A percentile compares a stretch with the other conserved stretches of the same genome.
phyloP scores from a whole-genome alignment of 192 early-diverging fungal genomes.

The Gonapodya prolifera region DNA sequence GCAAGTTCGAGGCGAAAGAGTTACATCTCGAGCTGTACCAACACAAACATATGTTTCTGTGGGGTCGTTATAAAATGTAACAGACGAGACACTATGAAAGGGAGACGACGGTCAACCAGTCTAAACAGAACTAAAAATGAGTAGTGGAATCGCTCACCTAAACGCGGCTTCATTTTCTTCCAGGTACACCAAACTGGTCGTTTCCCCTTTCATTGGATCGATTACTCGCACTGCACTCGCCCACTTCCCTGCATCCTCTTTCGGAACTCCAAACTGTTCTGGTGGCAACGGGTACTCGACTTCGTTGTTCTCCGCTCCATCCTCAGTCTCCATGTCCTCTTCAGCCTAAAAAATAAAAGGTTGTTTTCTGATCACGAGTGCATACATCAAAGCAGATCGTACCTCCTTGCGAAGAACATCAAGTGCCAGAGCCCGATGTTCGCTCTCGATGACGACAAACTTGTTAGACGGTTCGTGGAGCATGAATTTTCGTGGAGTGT shows the following conservation, averaged over 20 bases:
- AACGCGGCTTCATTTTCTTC: slow-evolving; percentile 78
- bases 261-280: slow-evolving; percentile 69
- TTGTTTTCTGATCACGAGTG: background rate
- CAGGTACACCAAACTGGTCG: slow-evolving; percentile 56
- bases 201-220: slow-evolving; percentile 62
- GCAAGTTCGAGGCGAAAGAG: slow-evolving; percentile 52
- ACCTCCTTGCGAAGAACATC: background rate
- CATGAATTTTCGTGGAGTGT: slow-evolving; percentile 76
- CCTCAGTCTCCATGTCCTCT: background rate
- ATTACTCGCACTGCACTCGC: slow-evolving; percentile 73
- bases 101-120: background rate
- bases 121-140: slow-evolving; percentile 3
- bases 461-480: slow-evolving; percentile 58
- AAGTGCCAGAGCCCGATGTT: slow-evolving; percentile 32
- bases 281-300: slow-evolving; percentile 54
- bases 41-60: slow-evolving; percentile 61
- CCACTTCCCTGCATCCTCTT: slow-evolving; percentile 63
- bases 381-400: background rate
- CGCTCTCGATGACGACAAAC: slow-evolving; percentile 83
- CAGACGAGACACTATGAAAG: slow-evolving; percentile 26
- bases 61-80: slow-evolving; percentile 40
- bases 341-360: background rate
- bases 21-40: slow-evolving; percentile 65
- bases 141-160: slow-evolving; percentile 16
- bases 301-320: background rate